phyloP scores from a whole-genome alignment of 2,329 filamentous ascomycete genomes.

The Tothia fuscella region DNA sequence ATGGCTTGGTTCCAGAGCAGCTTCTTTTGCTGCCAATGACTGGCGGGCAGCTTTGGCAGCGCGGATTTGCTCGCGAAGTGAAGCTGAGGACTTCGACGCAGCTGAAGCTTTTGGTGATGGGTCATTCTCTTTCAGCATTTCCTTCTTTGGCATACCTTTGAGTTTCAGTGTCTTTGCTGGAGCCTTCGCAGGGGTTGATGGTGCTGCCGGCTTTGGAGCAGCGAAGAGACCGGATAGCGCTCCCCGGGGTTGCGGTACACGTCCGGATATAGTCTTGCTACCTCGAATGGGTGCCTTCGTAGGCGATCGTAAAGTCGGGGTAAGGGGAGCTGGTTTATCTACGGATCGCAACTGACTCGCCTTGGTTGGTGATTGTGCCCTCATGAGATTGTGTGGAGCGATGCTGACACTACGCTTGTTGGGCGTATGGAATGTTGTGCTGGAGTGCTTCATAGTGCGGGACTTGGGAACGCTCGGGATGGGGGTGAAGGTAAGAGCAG shows the following conservation, averaged over 20 bases:
- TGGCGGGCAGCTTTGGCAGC: slow-evolving; percentile 73
- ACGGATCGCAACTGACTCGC: slow-evolving; percentile 3
- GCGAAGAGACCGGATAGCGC: slow-evolving; percentile 1
- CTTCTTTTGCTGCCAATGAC: slow-evolving; percentile 12
- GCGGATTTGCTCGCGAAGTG: slow-evolving; percentile 81
- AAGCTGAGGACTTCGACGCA: slow-evolving; percentile 58
- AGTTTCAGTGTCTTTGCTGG: neutral
- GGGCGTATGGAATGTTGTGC: slow-evolving; percentile 22
- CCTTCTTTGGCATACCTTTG: neutral
- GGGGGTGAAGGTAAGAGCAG: neutral
- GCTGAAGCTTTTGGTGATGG: slow-evolving; percentile 20
- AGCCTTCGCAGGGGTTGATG: slow-evolving; percentile 11
- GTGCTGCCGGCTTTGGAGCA: neutral
- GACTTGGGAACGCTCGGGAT: neutral
- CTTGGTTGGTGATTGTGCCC: slow-evolving; percentile 8
- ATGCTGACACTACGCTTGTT: slow-evolving; percentile 26
- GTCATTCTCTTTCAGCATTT: neutral
- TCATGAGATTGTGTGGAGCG: slow-evolving; percentile 8
- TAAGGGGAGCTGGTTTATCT: slow-evolving; percentile 10
- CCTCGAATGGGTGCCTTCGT: slow-evolving; percentile 15
- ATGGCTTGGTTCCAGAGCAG: neutral
- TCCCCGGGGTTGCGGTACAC: slow-evolving; percentile 1
- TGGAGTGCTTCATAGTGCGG: slow-evolving; percentile 16
- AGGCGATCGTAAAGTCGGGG: slow-evolving; percentile 15
- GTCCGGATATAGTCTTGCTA: slow-evolving; percentile 6